Evolutionary conservation across 176 grass and related monocot genomes (phyloP), one percentile per base, ranked within the genome.

Genomic region (Hyparrhenia diplandra): DNA sequence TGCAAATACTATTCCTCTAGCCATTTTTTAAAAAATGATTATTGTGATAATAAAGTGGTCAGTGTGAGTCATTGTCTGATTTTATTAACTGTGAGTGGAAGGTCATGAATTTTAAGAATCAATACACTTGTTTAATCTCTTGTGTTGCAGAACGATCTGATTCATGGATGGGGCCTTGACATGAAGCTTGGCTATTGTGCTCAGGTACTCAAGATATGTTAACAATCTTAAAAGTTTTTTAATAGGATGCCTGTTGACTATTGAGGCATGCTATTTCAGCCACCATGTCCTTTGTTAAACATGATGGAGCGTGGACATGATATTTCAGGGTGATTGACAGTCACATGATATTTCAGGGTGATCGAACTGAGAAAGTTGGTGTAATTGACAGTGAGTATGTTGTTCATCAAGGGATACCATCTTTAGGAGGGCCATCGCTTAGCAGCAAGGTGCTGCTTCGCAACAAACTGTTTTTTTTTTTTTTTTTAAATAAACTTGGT

Each of bases 141-240:
- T 11, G 5, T 25, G 16, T 51, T 86, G 78, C 81, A 98, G 95
- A 98, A 98, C 71, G 95, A 98, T 77, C 45, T 98, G 71, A 90
- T 98, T 91, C 95, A 98, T 83, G 95, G 95, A 74, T 98, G 95
- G 95, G 95, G 95, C 64, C 85, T 98, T 85, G 95, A 98, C 81
- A 98, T 98, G 95, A 98, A 94, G 55, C 88, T 95, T 65, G 95
- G 95, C 49, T 95, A 98, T 73, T 98, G 95, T 88, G 90, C 95
- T 73, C 95, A 98, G 86, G 95, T 98, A 69, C 76, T 79, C 69
- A 68, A 80, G 37, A 77, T 57, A 6, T 69, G 62, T 43, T 61
- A 75, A 1, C 63, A 0, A 1, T 43, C 70, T 54, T 75, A 42
- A 80, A 42, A 57, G 16, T 32, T 80, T 42, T 88, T 13, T 55